These are phyloP conservation scores for Silene latifolia DNA, from an alignment of 148 eudicot genomes.

Conservation along the genomic window DNA sequence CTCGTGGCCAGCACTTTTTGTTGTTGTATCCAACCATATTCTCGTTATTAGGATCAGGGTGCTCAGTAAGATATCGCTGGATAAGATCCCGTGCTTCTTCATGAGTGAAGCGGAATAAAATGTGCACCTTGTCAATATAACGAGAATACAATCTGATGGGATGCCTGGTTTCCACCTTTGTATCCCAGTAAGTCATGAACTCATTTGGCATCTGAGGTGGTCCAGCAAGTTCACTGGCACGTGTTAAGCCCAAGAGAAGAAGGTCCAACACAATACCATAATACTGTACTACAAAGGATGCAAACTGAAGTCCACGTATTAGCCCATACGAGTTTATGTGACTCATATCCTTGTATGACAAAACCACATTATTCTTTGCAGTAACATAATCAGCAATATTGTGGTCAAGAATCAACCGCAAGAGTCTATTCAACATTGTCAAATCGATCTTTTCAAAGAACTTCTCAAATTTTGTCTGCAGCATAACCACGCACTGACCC, in stretches of 20 bases:
- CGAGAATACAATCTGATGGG: conserved; percentile 93
- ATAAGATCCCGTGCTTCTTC: conserved; percentile 99
- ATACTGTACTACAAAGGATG: conserved; percentile 97
- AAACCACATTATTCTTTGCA: conserved; percentile 92
- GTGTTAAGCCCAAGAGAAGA: conserved; percentile 86
- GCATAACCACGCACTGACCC: conserved; percentile 99
- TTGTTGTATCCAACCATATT: conserved; percentile 99
- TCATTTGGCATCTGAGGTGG: conserved; percentile 99
- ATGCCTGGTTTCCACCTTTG: conserved; percentile 84
- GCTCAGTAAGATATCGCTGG: conserved; percentile 98
- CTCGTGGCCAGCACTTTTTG: conserved; percentile 99
- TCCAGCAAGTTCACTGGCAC: conserved; percentile 99
- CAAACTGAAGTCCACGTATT: conserved; percentile 99
- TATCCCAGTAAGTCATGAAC: conserved; percentile 82
- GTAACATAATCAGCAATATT: conserved; percentile 99
- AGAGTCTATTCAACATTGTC: conserved; percentile 95
- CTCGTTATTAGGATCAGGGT: conserved; percentile 98
- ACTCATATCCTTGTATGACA: conserved; percentile 99
- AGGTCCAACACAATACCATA: conserved; percentile 97
- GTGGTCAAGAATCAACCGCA: conserved; percentile 95
- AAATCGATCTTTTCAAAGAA: conserved; percentile 98
- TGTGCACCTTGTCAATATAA: conserved; percentile 94
- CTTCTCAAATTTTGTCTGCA: conserved; percentile 96
- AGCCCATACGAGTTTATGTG: conserved; percentile 98
- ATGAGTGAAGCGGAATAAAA: conserved; percentile 92